These are phyloP conservation scores for Vanilla planifolia DNA, from an alignment of 106 monocot genomes.

Conservation along the genomic window DNA sequence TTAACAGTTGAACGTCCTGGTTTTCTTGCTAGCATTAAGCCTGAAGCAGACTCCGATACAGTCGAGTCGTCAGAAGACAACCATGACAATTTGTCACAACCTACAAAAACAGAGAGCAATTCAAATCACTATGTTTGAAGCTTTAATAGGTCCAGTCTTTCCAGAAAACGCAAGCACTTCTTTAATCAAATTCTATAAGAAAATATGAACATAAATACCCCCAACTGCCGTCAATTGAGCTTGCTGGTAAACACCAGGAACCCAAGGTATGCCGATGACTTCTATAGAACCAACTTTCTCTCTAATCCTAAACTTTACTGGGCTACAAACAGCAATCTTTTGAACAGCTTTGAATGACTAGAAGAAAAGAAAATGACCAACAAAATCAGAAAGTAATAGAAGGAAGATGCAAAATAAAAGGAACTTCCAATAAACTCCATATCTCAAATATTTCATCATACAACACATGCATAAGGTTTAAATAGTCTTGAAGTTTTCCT, in stretches of 20 bases:
- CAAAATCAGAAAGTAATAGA: neutral
- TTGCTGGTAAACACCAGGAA: constrained; percentile 73
- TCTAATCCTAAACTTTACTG: constrained; percentile 43
- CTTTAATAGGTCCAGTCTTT: too few species aligned
- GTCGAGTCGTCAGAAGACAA: constrained; percentile 52
- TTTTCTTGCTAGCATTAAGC: constrained; percentile 37
- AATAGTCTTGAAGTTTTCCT: constrained; percentile 53
- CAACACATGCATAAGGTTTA: constrained; percentile 40
- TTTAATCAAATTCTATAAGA: too few species aligned
- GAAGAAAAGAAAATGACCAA: constrained; percentile 3
- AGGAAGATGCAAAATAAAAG: neutral
- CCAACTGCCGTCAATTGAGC: constrained; percentile 60
- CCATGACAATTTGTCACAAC: constrained; percentile 65
- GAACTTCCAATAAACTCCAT: neutral
- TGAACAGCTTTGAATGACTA: constrained; percentile 71
- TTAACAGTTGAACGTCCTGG: constrained; percentile 61
- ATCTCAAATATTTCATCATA: neutral
- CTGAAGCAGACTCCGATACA: constrained; percentile 57
- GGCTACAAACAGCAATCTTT: constrained; percentile 64
- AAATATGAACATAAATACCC: constrained; percentile 36
- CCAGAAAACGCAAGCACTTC: too few species aligned
- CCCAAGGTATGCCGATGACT: constrained; percentile 77
- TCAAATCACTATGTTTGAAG: too few species aligned
- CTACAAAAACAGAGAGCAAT: constrained; percentile 28
- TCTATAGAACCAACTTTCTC: constrained; percentile 20